Evolutionary conservation across 768 basidiomycete genomes (phyloP), one percentile per base, ranked within the genome.

Genomic region (Piloderma croceum): DNA sequence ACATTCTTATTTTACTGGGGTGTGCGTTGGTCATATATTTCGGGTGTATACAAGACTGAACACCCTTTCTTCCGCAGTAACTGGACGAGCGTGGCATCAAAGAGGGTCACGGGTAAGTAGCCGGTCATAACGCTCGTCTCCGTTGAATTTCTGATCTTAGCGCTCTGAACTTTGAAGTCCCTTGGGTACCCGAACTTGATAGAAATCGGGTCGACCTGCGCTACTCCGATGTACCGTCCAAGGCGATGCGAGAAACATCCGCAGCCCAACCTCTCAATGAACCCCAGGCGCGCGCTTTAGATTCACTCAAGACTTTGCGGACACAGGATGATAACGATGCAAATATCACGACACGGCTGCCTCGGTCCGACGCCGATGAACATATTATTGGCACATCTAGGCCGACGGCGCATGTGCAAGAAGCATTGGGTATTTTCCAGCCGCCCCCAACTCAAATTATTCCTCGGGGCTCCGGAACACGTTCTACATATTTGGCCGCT

Each of bases 1-100:
- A 9, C 77, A 81, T 52, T 41, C 53, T 11, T 79, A 74, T 51
- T 79, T 81, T 47, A 47, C 56, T 6, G 51, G 57, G 3, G 60
- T 70, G 79, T 79, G 53, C 38, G 77, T 62, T 5, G 5, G 24
- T 13, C 33, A 17, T 32, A 34, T 19, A 31, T 38, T 13, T 12
- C 13, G 52, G 52, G 15, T 25, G 48, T 23, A 36, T 45, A 43
- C n/a, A n/a, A n/a, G n/a, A 39, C 25, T 23, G 43, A 37, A 46
- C 40, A 45, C 21, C 10, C 13, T 11, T 27, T 39, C 18, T 41
- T 5, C 32, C 29, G 38, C 36, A 73, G 71, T 37, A 61, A 71
- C 34, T 74, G 71, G 73, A 48, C 41, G 41, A 39, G 32, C 37
- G 25, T 24, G 13, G 21, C 4, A 3, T 21, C 15, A 20, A 12